These are phyloP conservation scores for Solanum stenotomum DNA, from an alignment of 257 asterid species.

Conservation along the genomic window DNA sequence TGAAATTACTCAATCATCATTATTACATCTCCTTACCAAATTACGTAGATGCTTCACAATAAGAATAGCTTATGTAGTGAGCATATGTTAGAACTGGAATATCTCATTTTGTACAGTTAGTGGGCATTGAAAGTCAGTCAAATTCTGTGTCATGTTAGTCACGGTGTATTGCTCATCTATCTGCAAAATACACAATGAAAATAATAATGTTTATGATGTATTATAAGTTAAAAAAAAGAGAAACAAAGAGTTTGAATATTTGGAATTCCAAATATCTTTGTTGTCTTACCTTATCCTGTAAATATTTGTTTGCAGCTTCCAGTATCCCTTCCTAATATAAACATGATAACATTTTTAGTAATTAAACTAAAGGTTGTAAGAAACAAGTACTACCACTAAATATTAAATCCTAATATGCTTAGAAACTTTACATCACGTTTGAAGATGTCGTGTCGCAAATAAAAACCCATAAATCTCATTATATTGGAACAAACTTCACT, in stretches of 20 bases:
- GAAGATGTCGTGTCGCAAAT: background rate
- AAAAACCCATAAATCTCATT: background rate
- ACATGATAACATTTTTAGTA: background rate
- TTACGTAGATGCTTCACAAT: slow-evolving; percentile 32
- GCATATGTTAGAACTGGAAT: slow-evolving; percentile 11
- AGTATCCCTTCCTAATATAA: slow-evolving; percentile 65
- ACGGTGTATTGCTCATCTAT: slow-evolving; percentile 57
- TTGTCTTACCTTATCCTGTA: slow-evolving; percentile 54
- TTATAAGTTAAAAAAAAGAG: background rate
- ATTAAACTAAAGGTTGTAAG: background rate
- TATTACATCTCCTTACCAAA: slow-evolving; percentile 34
- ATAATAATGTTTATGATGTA: background rate
- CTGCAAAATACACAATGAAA: slow-evolving; percentile 26
- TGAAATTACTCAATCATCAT: background rate
- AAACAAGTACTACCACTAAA: background rate
- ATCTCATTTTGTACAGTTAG: slow-evolving; percentile 38
- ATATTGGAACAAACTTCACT: background rate
- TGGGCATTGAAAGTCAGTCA: slow-evolving; percentile 37
- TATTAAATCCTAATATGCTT: background rate
- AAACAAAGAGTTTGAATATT: background rate
- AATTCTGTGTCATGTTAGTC: slow-evolving; percentile 28
- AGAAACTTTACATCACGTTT: background rate
- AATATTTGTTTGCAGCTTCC: slow-evolving; percentile 67
- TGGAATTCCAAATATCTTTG: background rate
- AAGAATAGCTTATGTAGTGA: slow-evolving; percentile 11